A percentile compares a stretch with the other conserved stretches of the same genome.
phyloP scores from a whole-genome alignment of 1,284 basidiomycete species.

The Ustilago sp. region DNA sequence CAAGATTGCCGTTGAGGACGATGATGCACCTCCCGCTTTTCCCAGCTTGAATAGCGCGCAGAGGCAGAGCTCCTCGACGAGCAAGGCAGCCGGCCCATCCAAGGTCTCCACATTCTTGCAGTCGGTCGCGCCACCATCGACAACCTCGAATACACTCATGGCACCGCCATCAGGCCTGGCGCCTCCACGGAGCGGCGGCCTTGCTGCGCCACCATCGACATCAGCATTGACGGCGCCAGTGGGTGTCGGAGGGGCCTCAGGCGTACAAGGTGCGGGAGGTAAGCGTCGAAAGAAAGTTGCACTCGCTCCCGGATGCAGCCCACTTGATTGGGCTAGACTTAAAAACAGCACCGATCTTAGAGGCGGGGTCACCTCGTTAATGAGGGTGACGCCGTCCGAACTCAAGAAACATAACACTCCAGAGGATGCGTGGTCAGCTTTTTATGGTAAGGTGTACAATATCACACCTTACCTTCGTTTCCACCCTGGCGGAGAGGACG shows the following conservation, averaged over 20 bases:
- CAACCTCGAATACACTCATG: constrained; percentile 29
- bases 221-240: constrained; percentile 51
- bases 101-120: constrained; percentile 24
- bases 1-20: constrained; percentile 52
- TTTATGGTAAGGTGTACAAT: constrained; percentile 96
- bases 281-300: constrained; percentile 77
- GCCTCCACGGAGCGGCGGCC: constrained; percentile 42
- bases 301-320: constrained; percentile 88
- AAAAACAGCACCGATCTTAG: constrained; percentile 74
- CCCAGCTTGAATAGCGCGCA: constrained; percentile 85
- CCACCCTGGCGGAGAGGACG: constrained; percentile 93
- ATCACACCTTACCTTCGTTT: constrained; percentile 91
- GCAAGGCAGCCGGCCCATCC: constrained; percentile 10
- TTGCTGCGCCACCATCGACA: constrained; percentile 56
- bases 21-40: constrained; percentile 85
- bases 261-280: constrained; percentile 17
- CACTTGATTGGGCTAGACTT: constrained; percentile 92
- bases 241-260: constrained; percentile 57
- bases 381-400: constrained; percentile 84
- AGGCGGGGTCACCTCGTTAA: constrained; percentile 62
- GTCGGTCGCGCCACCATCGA: constrained; percentile 34
- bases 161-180: constrained; percentile 41
- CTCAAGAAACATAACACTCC: constrained; percentile 83
- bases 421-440: constrained; percentile 93
- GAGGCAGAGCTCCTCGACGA: constrained; percentile 71